Conservation (phyloP, 305 asterid genomes). For the Fraxinus velutina region DNA sequence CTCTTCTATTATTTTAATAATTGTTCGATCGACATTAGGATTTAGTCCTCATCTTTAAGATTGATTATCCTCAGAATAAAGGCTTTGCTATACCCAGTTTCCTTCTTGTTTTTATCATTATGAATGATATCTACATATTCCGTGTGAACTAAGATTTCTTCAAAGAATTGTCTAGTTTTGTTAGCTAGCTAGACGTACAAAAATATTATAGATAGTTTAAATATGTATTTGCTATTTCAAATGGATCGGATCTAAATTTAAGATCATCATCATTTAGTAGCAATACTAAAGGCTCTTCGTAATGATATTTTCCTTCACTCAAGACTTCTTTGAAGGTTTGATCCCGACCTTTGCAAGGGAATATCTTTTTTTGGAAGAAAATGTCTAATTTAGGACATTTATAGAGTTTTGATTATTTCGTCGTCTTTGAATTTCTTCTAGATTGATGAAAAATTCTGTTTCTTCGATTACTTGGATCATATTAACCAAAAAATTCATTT, state of each 20-base stretch:
- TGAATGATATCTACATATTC: neutral
- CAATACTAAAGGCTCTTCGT: neutral
- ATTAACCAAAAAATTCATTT: neutral
- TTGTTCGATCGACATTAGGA: neutral
- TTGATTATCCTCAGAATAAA: neutral
- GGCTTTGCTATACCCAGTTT: neutral
- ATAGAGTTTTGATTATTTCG: neutral
- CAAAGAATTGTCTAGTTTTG: neutral
- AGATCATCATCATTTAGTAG: neutral
- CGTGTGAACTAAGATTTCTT: neutral
- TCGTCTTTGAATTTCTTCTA: neutral
- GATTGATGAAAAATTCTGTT: neutral
- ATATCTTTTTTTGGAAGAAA: neutral
- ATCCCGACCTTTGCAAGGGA: neutral
- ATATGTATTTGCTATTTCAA: neutral
- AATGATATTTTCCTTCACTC: neutral
- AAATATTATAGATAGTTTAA: neutral
- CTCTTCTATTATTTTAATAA: neutral
- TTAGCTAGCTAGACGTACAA: neutral
- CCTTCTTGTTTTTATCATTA: neutral
- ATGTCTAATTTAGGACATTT: neutral
- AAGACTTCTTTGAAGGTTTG: neutral
- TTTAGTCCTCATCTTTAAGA: neutral
- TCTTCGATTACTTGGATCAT: neutral
- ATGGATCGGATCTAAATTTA: neutral